Evolutionary conservation across 768 basidiomycete genomes (phyloP).

Genomic region (Rhodotorula babjevae): DNA sequence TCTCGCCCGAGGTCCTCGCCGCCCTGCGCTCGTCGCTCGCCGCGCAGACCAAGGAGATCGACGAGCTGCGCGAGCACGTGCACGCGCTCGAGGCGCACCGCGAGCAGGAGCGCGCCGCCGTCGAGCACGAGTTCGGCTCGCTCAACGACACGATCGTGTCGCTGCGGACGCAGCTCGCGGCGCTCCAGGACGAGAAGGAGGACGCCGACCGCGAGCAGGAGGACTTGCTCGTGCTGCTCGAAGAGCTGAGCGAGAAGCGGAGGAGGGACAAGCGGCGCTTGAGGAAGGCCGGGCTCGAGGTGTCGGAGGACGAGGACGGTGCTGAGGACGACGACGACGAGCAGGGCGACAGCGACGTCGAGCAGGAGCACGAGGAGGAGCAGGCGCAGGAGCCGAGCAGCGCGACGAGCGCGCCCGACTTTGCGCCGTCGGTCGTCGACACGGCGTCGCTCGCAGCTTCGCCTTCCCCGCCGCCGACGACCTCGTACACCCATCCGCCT

Average conservation of each 20-base stretch:
- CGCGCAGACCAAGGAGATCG: constrained; percentile 59
- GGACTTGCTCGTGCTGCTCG: constrained; percentile 84
- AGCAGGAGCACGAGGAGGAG: background rate
- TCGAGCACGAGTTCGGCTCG: constrained; percentile 24
- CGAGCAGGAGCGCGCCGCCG: constrained; percentile 35
- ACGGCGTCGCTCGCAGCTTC: too few species aligned
- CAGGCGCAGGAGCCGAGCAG: background rate
- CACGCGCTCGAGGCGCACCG: constrained; percentile 37
- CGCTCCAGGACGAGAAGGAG: constrained; percentile 55
- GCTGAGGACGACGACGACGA: constrained; percentile 56
- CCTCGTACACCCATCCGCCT: too few species aligned
- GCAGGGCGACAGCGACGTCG: background rate
- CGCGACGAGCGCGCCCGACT: too few species aligned
- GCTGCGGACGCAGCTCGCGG: constrained; percentile 2
- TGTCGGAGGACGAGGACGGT: constrained; percentile 75
- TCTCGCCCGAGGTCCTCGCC: constrained; percentile 72
- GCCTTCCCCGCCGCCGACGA: background rate
- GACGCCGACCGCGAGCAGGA: constrained; percentile 95
- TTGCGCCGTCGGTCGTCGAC: too few species aligned
- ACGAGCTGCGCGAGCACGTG: constrained; percentile 45
- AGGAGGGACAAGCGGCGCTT: constrained; percentile 75
- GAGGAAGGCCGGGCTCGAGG: constrained; percentile 69
- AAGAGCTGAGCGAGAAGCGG: constrained; percentile 83
- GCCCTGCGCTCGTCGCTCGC: constrained; percentile 79
- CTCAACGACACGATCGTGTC: constrained; percentile 13